phyloP scores from a whole-genome alignment of 371 early-diverging fungal species.

The Zancudomyces culisetae region DNA sequence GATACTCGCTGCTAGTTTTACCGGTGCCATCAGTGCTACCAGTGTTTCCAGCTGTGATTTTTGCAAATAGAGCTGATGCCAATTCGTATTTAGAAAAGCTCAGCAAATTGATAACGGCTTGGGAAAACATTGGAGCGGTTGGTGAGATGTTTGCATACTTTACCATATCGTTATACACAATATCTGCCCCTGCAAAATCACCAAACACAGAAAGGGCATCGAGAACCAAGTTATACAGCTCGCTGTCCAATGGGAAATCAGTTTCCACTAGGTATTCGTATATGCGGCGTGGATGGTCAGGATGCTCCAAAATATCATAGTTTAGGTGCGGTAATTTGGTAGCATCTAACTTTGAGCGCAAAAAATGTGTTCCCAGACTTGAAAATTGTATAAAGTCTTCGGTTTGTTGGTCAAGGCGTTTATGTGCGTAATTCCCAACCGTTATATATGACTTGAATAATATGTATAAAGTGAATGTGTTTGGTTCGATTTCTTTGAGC shows the following conservation, averaged over 20 bases:
- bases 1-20: no score
- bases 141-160: neutral
- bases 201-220: neutral
- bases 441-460: neutral
- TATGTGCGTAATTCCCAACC: no score
- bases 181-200: conserved; percentile 2
- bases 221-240: conserved; percentile 1
- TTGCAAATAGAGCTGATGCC: neutral
- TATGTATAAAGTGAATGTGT: neutral
- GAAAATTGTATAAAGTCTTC: no score
- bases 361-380: no score
- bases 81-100: neutral
- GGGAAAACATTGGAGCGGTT: neutral
- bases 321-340: no score
- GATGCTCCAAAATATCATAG: neutral
- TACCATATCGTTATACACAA: neutral
- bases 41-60: neutral
- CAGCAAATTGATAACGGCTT: neutral
- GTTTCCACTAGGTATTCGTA: neutral
- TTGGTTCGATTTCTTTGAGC: neutral
- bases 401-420: no score
- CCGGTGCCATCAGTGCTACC: neutral
- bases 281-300: neutral
- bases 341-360: neutral
- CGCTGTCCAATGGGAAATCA: neutral